A percentile compares a stretch with the other conserved stretches of the same genome.
Evolutionary conservation across 768 basidiomycete genomes (phyloP).

Genomic region (Leccinellum luteum): DNA sequence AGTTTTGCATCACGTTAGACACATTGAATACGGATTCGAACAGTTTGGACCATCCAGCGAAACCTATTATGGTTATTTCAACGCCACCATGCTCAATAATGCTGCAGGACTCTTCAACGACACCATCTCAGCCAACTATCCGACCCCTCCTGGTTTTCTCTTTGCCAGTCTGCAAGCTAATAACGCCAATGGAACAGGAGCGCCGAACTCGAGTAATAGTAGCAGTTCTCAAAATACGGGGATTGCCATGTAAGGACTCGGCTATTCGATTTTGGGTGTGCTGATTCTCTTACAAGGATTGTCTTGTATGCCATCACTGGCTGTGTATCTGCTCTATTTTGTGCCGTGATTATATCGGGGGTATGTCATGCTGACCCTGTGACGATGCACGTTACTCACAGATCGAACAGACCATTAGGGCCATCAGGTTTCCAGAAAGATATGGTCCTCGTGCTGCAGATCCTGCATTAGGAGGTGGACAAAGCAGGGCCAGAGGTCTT

Average conservation of each 20-base stretch:
- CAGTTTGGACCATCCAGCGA: conserved; percentile 54
- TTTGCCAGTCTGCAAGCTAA: conserved; percentile 66
- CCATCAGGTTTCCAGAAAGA: conserved; percentile 84
- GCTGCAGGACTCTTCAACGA: conserved; percentile 41
- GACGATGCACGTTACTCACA: background rate
- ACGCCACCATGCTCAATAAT: conserved; percentile 61
- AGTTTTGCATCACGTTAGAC: conserved; percentile 27
- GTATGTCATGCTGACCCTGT: conserved; percentile 40
- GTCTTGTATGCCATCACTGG: conserved; percentile 87
- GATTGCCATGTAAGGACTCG: conserved; percentile 68
- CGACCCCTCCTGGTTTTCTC: conserved; percentile 57
- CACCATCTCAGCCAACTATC: conserved; percentile 42
- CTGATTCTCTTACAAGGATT: conserved; percentile 47
- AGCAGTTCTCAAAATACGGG: conserved; percentile 43
- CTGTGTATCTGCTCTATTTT: conserved; percentile 81
- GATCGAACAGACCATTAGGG: conserved; percentile 65
- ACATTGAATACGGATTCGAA: conserved; percentile 58
- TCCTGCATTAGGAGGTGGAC: conserved; percentile 34
- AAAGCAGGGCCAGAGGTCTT: conserved; percentile 79
- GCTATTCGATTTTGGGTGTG: background rate
- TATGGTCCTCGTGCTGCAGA: conserved; percentile 71
- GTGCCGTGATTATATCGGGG: conserved; percentile 81
- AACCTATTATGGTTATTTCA: conserved; percentile 52
- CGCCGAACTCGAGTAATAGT: conserved; percentile 11
- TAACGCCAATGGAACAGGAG: conserved; percentile 36